phyloP scores from a whole-genome alignment of 441 rosid genomes.

The Syzygium malaccense region DNA sequence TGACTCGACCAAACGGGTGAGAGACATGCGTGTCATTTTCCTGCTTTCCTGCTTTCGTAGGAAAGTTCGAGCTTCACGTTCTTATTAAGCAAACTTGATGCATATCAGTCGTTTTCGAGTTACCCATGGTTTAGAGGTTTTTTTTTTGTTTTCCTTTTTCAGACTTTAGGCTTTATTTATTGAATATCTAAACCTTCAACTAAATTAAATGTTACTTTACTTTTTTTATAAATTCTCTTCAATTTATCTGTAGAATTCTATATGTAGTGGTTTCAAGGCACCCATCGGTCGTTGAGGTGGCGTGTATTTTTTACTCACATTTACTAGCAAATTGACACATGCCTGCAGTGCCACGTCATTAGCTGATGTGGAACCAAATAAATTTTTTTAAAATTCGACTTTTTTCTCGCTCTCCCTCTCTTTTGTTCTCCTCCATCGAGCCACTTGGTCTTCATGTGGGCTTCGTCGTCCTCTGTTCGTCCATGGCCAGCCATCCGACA shows the following conservation, averaged over 20 bases:
- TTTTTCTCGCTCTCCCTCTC: too few relatives aligned
- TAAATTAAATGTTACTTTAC: not conserved
- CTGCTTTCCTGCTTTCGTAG: not conserved
- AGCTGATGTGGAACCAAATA: not conserved
- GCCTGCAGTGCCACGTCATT: not conserved
- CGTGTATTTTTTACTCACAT: not conserved
- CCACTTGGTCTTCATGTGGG: not conserved
- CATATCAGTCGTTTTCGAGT: not conserved
- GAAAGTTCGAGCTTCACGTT: not conserved
- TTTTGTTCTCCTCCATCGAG: not conserved
- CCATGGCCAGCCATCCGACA: not conserved
- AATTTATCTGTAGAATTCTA: not conserved
- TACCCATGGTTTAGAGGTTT: not conserved
- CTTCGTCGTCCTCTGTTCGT: not conserved
- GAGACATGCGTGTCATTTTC: not conserved
- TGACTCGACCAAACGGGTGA: not conserved
- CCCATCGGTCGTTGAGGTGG: not conserved
- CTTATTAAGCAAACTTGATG: not conserved
- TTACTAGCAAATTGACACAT: not conserved
- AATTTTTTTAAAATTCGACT: not conserved
- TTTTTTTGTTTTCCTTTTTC: not conserved
- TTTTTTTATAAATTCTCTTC: not conserved
- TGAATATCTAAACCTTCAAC: not conserved
- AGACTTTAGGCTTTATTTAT: not conserved
- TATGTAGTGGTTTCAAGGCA: not conserved